Base-by-base conservation (phyloP, 2,329 filamentous ascomycete species). In the Sporothrix dimorphospora region DNA sequence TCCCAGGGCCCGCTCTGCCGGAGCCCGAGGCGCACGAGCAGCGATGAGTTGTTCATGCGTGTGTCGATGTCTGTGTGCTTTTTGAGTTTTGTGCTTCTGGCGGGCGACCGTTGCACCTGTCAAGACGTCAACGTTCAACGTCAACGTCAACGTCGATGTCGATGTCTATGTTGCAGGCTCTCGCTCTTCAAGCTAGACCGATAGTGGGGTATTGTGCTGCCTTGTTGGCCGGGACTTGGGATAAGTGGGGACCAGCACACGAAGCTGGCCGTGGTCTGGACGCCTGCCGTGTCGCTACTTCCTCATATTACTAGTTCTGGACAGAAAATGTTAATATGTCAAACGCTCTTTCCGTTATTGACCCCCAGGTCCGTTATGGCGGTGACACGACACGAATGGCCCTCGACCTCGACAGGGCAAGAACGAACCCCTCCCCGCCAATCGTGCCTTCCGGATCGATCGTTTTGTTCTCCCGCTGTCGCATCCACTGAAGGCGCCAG, bases 11-110 rank as follows among this genome's bases (percentile, higher is more conserved):
- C 55, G 9, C 68, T 2, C 49, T 72, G 75, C 9, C 72, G 38
- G 27, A 77, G 73, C 12, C 76, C 75, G 14, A 77, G 71, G 4
- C 70, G 71, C 14, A 47, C 67, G 3, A 77, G 73, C 45, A 75
- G 71, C 38, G 53, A 14, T 27, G 65, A 21, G 42, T 34, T 30
- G 42, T 34, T 30, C 51, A 55, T 55, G 49, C 40, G 66, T 69
- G 47, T 30, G 6, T 19, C 30, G 51, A 24, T 12, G 51, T 6
- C 21, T 27, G 51, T 55, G 51, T 34, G 30, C 6, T 3, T 34
- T 34, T 34, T 34, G 30, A 34, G n/a, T 34, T 34, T 34, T 34
- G 30, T 34, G 30, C 30, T 34, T 16, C 7, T n/a, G n/a, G 42
- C 11, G 2, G 42, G 11, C 42, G 7, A 55, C 51, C 21, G 49